phyloP scores from a whole-genome alignment of 2,329 filamentous ascomycete genomes.

The Tolypocladium tundrense region DNA sequence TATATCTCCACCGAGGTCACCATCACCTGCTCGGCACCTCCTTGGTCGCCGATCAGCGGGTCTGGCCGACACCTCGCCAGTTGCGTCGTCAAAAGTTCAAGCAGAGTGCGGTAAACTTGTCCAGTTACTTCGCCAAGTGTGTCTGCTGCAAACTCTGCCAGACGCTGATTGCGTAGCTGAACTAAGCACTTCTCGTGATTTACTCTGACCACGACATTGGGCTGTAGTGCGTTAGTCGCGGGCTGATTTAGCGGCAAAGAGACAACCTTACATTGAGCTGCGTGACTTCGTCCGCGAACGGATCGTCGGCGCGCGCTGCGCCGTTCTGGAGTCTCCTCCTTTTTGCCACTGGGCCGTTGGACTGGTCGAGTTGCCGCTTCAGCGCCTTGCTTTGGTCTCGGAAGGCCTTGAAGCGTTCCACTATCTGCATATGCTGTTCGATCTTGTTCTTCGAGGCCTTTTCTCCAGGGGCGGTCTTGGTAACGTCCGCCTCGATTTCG shows the following conservation, averaged over 20 bases:
- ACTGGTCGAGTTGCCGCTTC: conserved; percentile 40
- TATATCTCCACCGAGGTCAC: conserved; percentile 49
- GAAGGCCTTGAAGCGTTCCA: conserved; percentile 41
- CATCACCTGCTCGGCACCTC: conserved; percentile 15
- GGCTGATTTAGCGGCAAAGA: not conserved
- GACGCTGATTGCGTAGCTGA: conserved; percentile 66
- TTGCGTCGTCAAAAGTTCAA: conserved; percentile 61
- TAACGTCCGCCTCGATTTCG: conserved; percentile 54
- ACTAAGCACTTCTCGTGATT: conserved; percentile 82
- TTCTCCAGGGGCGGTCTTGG: conserved; percentile 33
- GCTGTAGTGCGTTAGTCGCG: conserved; percentile 35
- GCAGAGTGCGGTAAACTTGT: conserved; percentile 64
- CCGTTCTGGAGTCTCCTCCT: conserved; percentile 45
- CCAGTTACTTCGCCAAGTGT: conserved; percentile 64
- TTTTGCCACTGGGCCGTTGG: conserved; percentile 32
- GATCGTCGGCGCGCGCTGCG: conserved; percentile 14
- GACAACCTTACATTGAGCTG: conserved; percentile 41
- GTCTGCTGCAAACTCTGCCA: conserved; percentile 63
- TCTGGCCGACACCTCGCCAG: conserved; percentile 57
- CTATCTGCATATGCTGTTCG: conserved; percentile 48
- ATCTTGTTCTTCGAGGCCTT: conserved; percentile 51
- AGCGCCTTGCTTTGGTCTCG: conserved; percentile 40
- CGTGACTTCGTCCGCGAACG: conserved; percentile 27
- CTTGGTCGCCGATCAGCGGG: conserved; percentile 25
- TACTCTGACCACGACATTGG: conserved; percentile 62